Percentiles rank a stretch among this genome's conserved stretches.
Conservation (phyloP, 768 basidiomycete species). For the Cystobasidium ongulense region DNA sequence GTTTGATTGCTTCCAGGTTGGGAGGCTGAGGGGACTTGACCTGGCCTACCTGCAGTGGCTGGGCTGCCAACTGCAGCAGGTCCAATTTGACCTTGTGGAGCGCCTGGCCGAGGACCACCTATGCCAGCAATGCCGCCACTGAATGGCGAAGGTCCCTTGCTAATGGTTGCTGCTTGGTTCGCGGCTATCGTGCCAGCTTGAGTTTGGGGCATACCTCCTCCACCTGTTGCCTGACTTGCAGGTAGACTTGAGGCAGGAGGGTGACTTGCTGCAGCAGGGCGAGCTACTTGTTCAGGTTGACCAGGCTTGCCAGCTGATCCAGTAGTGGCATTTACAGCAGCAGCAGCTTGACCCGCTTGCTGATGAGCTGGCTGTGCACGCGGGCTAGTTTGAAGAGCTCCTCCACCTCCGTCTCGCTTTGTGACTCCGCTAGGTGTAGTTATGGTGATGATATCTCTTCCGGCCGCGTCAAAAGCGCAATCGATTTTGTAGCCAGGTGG, state of each 20-base stretch:
- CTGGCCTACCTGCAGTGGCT: neutral
- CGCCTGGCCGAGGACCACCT: neutral
- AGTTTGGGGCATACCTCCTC: neutral
- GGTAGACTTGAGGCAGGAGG: neutral
- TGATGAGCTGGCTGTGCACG: neutral
- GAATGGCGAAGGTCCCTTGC: neutral
- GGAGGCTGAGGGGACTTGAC: neutral
- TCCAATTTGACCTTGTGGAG: neutral
- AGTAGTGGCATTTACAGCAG: neutral
- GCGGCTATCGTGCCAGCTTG: neutral
- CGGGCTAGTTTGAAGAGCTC: neutral
- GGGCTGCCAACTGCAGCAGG: neutral
- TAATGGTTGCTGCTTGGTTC: neutral
- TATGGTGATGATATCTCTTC: slow-evolving; percentile 42
- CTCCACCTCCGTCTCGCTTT: slow-evolving; percentile 32
- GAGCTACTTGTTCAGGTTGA: neutral
- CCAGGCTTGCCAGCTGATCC: neutral
- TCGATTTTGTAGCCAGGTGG: slow-evolving; percentile 91
- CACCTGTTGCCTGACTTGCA: no score
- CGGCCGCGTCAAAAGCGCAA: slow-evolving; percentile 41
- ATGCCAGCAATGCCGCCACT: slow-evolving; percentile 1
- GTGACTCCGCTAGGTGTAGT: slow-evolving; percentile 46
- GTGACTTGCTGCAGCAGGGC: neutral
- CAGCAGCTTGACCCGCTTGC: neutral
- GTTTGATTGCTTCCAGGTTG: neutral